Conservation (phyloP, 805 yeast species). For the Pichia sporocuriosa region DNA sequence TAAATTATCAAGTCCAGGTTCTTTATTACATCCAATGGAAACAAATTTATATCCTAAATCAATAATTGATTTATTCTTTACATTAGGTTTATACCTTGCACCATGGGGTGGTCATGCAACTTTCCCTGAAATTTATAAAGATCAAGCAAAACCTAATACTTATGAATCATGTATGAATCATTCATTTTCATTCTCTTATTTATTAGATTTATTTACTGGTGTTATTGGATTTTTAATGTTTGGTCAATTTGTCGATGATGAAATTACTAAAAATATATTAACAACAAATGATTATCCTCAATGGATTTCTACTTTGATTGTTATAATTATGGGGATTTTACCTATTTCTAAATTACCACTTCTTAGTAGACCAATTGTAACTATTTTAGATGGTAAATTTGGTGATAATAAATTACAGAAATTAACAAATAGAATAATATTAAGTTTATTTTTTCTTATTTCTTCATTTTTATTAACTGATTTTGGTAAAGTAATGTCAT, state of each 20-base stretch:
- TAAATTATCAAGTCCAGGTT: conserved; percentile 64
- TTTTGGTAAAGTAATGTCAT: conserved; percentile 75
- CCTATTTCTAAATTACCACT: conserved; percentile 83
- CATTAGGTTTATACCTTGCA: conserved; percentile 65
- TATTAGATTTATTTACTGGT: conserved; percentile 60
- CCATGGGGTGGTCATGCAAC: conserved; percentile 86
- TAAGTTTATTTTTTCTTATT: conserved; percentile 51
- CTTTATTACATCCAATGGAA: conserved; percentile 54
- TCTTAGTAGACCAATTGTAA: conserved; percentile 73
- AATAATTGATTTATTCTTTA: conserved; percentile 44
- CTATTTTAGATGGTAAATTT: conserved; percentile 46
- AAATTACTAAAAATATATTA: conserved; percentile 44
- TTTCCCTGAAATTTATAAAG: conserved; percentile 65
- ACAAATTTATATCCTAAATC: conserved; percentile 62
- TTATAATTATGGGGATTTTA: conserved; percentile 67
- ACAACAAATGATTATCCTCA: conserved; percentile 39
- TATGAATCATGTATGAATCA: conserved; percentile 46
- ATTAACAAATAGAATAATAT: conserved; percentile 32
- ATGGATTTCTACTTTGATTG: conserved; percentile 44
- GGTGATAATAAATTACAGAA: conserved; percentile 1
- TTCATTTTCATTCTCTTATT: conserved; percentile 54
- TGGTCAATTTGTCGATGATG: conserved; percentile 43
- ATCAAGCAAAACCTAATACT: conserved; percentile 61
- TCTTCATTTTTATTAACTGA: conserved; percentile 65
- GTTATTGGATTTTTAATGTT: conserved; percentile 58